Conservation (phyloP, 2,329 filamentous ascomycete genomes). For the Botrytis medusae region DNA sequence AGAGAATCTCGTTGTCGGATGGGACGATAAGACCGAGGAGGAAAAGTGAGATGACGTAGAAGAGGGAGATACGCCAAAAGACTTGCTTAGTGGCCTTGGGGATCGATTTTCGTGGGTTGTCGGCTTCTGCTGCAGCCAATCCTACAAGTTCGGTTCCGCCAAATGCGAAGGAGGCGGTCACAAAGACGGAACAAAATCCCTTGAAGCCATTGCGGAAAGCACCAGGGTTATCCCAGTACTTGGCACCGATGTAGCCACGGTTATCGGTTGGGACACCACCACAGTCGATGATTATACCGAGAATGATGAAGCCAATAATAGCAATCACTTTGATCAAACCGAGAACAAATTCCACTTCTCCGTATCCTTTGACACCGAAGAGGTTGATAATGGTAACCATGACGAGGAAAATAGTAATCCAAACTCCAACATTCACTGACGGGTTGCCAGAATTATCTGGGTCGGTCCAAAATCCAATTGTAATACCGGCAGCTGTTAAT, state of each 20-base stretch:
- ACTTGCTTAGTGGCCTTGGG: slow-evolving; percentile 90
- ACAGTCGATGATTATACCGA: slow-evolving; percentile 72
- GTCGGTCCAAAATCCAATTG: slow-evolving; percentile 76
- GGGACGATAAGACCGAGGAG: slow-evolving; percentile 82
- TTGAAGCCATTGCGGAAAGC: slow-evolving; percentile 75
- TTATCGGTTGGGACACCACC: slow-evolving; percentile 55
- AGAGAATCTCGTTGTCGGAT: slow-evolving; percentile 64
- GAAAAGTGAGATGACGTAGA: slow-evolving; percentile 82
- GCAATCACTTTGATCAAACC: slow-evolving; percentile 82
- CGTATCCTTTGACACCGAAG: slow-evolving; percentile 85
- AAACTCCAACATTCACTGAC: slow-evolving; percentile 59
- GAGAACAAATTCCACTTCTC: slow-evolving; percentile 89
- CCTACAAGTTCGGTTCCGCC: slow-evolving; percentile 75
- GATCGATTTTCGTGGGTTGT: slow-evolving; percentile 74
- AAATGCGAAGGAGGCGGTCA: slow-evolving; percentile 71
- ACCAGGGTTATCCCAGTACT: slow-evolving; percentile 77
- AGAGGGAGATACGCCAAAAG: slow-evolving; percentile 85
- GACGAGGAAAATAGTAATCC: slow-evolving; percentile 80
- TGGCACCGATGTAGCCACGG: slow-evolving; percentile 62
- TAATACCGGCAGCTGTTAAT: slow-evolving; percentile 81
- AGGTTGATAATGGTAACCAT: slow-evolving; percentile 79
- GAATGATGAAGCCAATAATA: slow-evolving; percentile 83
- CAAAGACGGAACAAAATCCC: slow-evolving; percentile 68
- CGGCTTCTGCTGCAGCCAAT: slow-evolving; percentile 73
- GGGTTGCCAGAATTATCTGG: slow-evolving; percentile 44